Percentiles rank a stretch among this genome's conserved stretches.
These are phyloP conservation scores for Serendipita indica DNA, from an alignment of 768 basidiomycete genomes.

Conservation along the genomic window DNA sequence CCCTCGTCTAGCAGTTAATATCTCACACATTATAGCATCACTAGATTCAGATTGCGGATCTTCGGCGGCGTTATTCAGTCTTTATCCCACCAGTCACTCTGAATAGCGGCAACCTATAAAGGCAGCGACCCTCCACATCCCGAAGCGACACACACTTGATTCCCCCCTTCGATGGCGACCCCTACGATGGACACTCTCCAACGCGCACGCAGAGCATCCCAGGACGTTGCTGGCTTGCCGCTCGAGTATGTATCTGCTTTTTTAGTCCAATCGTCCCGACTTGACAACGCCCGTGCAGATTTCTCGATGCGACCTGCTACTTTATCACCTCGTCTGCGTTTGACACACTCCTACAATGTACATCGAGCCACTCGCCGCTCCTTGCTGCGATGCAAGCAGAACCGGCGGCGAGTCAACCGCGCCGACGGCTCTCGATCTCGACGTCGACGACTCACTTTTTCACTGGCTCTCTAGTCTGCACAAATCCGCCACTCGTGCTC, in stretches of 20 bases:
- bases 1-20: too few relatives aligned
- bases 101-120: too few relatives aligned
- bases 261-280: neutral
- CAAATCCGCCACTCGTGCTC: slow-evolving; percentile 5
- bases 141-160: too few relatives aligned
- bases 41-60: too few relatives aligned
- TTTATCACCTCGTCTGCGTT: slow-evolving; percentile 8
- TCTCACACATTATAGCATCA: too few relatives aligned
- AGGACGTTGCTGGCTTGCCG: neutral
- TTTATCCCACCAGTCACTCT: too few relatives aligned
- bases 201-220: neutral
- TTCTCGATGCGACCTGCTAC: slow-evolving; percentile 7
- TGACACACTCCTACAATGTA: slow-evolving; percentile 7
- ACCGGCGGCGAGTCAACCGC: neutral
- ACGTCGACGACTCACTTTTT: slow-evolving; percentile 5
- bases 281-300: neutral
- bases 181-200: neutral
- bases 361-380: neutral
- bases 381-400: neutral
- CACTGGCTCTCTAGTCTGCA: slow-evolving; percentile 8
- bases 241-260: neutral
- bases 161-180: too few relatives aligned
- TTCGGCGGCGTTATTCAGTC: too few relatives aligned
- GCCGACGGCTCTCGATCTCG: neutral
- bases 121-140: too few relatives aligned